Conservation (phyloP, 2,329 filamentous ascomycete genomes). For the Aureobasidium lini region DNA sequence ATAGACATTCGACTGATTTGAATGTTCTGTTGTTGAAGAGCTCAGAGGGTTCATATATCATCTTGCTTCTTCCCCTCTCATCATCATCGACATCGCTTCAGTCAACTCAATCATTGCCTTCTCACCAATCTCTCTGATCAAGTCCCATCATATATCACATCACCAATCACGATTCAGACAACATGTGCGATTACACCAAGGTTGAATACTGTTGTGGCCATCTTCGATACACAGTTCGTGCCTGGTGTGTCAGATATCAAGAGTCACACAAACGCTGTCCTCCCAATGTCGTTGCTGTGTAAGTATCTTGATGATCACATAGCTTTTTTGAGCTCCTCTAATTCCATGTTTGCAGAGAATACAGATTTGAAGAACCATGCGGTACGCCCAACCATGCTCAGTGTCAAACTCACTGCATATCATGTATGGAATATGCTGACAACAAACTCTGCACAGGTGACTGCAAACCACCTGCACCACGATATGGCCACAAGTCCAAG, state of each 20-base stretch:
- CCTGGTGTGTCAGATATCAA: slow-evolving; percentile 48
- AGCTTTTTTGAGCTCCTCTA: neutral
- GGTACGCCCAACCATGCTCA: slow-evolving; percentile 25
- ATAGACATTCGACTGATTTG: neutral
- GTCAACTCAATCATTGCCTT: neutral
- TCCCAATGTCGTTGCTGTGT: slow-evolving; percentile 48
- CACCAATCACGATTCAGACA: slow-evolving; percentile 6
- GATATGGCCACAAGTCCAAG: slow-evolving; percentile 1
- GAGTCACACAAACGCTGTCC: slow-evolving; percentile 50
- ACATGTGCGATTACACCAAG: slow-evolving; percentile 54
- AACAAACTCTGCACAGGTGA: slow-evolving; percentile 1
- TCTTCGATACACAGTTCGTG: slow-evolving; percentile 47
- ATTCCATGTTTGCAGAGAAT: slow-evolving; percentile 30
- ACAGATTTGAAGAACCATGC: slow-evolving; percentile 41
- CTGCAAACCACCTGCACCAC: slow-evolving; percentile 12
- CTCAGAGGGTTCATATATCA: neutral
- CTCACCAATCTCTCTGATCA: neutral
- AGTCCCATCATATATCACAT: neutral
- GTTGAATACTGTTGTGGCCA: slow-evolving; percentile 52
- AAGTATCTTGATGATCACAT: slow-evolving; percentile 16
- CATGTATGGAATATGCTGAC: neutral
- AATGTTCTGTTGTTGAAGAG: neutral
- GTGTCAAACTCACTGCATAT: neutral
- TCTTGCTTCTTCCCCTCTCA: neutral
- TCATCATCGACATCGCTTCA: neutral